These are phyloP conservation scores for Solanum chilense DNA, from an alignment of 257 asterid species.

Conservation along the genomic window DNA sequence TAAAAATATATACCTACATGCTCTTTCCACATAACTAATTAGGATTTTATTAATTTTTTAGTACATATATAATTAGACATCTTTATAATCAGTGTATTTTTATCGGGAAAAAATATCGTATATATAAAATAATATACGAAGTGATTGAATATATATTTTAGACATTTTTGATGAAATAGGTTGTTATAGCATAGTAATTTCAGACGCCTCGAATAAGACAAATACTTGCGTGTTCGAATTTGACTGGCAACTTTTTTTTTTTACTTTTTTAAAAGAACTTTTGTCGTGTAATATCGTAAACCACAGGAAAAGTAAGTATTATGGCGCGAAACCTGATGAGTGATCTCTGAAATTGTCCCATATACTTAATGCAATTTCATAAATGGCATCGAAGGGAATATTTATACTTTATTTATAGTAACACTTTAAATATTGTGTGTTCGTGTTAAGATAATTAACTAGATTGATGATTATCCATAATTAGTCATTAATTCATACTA, in stretches of 20 bases:
- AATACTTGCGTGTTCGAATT: neutral
- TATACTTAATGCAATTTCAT: too few species aligned
- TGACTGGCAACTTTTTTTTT: too few species aligned
- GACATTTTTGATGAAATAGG: too few species aligned
- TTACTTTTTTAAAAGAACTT: too few species aligned
- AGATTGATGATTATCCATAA: neutral
- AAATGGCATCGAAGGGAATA: too few species aligned
- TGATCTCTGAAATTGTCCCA: too few species aligned
- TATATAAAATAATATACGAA: too few species aligned
- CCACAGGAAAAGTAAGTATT: too few species aligned
- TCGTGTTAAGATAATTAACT: neutral
- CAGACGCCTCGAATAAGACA: neutral
- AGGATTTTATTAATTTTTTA: neutral
- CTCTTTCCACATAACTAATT: neutral
- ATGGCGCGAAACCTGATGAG: fast-evolving
- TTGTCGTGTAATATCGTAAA: too few species aligned
- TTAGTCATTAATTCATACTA: neutral
- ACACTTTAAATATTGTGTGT: neutral
- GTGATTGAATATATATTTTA: neutral
- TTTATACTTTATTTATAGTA: too few species aligned
- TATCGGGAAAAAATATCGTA: too few species aligned
- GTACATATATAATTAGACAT: neutral
- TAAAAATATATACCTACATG: neutral
- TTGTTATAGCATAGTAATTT: neutral
- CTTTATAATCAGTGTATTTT: neutral